These are phyloP conservation scores for Collariella sp. DNA, from an alignment of 495 filamentous ascomycete species.

Conservation along the genomic window DNA sequence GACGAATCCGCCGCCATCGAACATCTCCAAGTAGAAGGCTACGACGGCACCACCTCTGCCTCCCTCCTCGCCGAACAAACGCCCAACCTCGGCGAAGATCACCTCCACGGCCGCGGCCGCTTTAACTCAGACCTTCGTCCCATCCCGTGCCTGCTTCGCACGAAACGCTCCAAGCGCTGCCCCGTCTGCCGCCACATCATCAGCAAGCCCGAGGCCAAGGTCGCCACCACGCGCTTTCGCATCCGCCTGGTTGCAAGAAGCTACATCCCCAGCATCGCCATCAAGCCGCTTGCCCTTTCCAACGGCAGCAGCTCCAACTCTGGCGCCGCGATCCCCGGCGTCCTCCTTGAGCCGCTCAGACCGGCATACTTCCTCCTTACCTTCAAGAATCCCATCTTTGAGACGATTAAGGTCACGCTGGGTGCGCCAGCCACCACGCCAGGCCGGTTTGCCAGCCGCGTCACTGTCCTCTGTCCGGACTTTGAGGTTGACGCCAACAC, in stretches of 20 bases:
- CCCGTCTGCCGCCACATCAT: conserved; percentile 89
- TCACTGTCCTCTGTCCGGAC: conserved; percentile 88
- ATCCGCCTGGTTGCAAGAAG: conserved; percentile 83
- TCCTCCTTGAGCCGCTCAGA: conserved; percentile 51
- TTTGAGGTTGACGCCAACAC: conserved; percentile 94
- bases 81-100: conserved; percentile 29
- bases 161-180: conserved; percentile 89
- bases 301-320: conserved; percentile 6
- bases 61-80: conserved; percentile 34
- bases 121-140: conserved; percentile 67
- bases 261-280: conserved; percentile 73
- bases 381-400: conserved; percentile 89
- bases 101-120: conserved; percentile 42
- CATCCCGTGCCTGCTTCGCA: conserved; percentile 69
- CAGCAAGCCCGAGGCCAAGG: conserved; percentile 86
- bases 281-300: conserved; percentile 55
- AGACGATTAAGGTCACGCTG: conserved; percentile 74
- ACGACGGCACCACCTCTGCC: conserved; percentile 32
- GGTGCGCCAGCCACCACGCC: conserved; percentile 77
- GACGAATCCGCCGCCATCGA: conserved; percentile 45
- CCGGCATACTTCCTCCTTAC: conserved; percentile 80
- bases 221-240: conserved; percentile 73
- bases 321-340: background rate
- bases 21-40: conserved; percentile 35
- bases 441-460: conserved; percentile 63